Evolutionary conservation across 306 rosid genomes (phyloP), one percentile per base, ranked within the genome.

Genomic region (Fagus crenata): DNA sequence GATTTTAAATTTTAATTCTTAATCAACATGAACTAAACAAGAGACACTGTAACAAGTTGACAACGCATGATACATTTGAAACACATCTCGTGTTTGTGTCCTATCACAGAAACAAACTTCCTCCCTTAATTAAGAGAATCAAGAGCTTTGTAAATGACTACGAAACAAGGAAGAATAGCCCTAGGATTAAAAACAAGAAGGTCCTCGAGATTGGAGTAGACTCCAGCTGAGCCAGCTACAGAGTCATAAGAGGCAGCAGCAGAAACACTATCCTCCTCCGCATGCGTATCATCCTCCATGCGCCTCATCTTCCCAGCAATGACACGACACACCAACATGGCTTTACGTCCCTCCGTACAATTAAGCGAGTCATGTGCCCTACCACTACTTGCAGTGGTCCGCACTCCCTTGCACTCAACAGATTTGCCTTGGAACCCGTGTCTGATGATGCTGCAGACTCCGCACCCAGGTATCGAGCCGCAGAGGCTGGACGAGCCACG

Each of bases 131-230:
- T 67, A 83, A 5, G 80, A 5, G 80, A 82, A 33, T 88, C 78
- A 8, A 82, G 69, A 1, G 91, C 93, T 54, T 86, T 83, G 85
- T 95, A 95, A 73, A 95, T 85, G 0, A 95, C 99, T 1, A 95
- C 97, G 71, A 95, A 95, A 76, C 99, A 95, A 69, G 98, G 97
- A 68, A 91, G 96, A 43, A 95, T 92, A 40, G 99, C 99, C 82
- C 75, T 93, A 1, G 97, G 93, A 58, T 92, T 95, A 74, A 89
- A 89, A 71, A 95, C 90, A 1, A 83, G 56, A 32, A 95, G 71
- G 71, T 95, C 99, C 82, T 95, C 99, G 1, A 95, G 93, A 85
- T 91, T 92, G 2, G 97, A 88, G 87, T 89, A 95, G 0, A 77
- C 71, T 39, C 97, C 98, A 2, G 87, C 76, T 65, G 67, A 49